Conservation (phyloP, 164 flowering plant genomes). For the Echeveria elegans region DNA sequence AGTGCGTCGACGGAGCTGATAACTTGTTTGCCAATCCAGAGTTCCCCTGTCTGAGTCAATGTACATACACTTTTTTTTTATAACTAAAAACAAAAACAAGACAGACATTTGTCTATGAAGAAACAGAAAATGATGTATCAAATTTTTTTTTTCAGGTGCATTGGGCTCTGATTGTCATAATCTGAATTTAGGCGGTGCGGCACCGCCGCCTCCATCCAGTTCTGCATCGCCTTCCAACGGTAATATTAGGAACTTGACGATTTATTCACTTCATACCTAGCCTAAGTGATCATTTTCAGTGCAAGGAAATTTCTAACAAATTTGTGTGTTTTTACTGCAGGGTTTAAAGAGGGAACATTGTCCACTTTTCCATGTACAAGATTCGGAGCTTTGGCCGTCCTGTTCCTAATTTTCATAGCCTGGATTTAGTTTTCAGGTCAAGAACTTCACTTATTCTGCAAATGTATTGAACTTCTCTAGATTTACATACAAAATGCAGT, state of each 20-base stretch:
- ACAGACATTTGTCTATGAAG: too few relatives aligned
- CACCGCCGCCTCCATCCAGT: background rate
- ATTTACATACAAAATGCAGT: background rate
- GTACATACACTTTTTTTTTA: background rate
- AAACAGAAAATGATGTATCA: too few relatives aligned
- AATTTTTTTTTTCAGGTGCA: background rate
- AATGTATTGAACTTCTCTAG: background rate
- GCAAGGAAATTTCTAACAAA: too few relatives aligned
- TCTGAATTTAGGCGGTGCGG: background rate
- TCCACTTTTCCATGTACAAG: background rate
- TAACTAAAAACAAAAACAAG: too few relatives aligned
- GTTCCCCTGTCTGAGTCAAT: background rate
- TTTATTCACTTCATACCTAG: background rate
- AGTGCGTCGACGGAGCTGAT: background rate
- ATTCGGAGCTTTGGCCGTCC: background rate
- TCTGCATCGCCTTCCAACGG: background rate
- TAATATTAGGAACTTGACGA: background rate
- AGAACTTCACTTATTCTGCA: background rate
- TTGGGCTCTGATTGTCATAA: background rate
- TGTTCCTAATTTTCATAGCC: background rate
- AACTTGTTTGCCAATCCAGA: conserved; percentile 1
- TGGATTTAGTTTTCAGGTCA: background rate
- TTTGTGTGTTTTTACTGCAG: too few relatives aligned
- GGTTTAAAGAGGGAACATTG: background rate
- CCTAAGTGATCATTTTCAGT: background rate